A percentile compares a stretch with the other conserved stretches of the same genome.
Conservation (phyloP, 1,139 yeast genomes). For the Scheffersomyces parashehatae region DNA sequence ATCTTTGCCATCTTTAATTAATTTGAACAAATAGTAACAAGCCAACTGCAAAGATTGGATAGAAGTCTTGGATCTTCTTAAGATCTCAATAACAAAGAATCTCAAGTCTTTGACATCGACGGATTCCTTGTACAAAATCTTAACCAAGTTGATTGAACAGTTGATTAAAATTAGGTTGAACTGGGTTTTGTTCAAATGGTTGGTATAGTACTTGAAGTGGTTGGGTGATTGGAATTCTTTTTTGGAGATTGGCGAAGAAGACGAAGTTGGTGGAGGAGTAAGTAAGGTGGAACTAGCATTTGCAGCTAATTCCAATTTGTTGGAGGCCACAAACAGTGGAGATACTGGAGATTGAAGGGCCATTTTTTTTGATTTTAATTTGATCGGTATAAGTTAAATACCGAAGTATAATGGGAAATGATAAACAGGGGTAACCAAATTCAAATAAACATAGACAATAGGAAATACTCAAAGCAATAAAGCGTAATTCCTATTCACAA, state of each 20-base stretch:
- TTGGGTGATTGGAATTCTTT: constrained; percentile 28
- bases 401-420: background rate
- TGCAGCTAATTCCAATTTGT: constrained; percentile 5
- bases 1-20: constrained; percentile 25
- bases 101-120: constrained; percentile 29
- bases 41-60: constrained; percentile 66
- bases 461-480: background rate
- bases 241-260: constrained; percentile 13
- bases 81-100: constrained; percentile 61
- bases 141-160: constrained; percentile 38
- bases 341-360: constrained; percentile 11
- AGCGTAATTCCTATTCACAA: too few relatives aligned
- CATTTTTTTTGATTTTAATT: constrained; percentile 5
- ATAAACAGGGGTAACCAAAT: background rate
- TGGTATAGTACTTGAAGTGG: constrained; percentile 42
- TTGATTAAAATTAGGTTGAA: constrained; percentile 43
- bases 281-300: constrained; percentile 6
- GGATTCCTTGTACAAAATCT: constrained; percentile 30
- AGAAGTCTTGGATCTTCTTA: constrained; percentile 69
- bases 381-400: constrained; percentile 1
- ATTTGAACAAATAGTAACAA: constrained; percentile 58
- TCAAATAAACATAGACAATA: background rate
- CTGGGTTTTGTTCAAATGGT: constrained; percentile 41
- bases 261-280: constrained; percentile 18
- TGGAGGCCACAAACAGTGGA: constrained; percentile 3